Evolutionary conservation across 2,329 filamentous ascomycete species (phyloP), one percentile per base, ranked within the genome.

Genomic region (Alternaria arbusti): DNA sequence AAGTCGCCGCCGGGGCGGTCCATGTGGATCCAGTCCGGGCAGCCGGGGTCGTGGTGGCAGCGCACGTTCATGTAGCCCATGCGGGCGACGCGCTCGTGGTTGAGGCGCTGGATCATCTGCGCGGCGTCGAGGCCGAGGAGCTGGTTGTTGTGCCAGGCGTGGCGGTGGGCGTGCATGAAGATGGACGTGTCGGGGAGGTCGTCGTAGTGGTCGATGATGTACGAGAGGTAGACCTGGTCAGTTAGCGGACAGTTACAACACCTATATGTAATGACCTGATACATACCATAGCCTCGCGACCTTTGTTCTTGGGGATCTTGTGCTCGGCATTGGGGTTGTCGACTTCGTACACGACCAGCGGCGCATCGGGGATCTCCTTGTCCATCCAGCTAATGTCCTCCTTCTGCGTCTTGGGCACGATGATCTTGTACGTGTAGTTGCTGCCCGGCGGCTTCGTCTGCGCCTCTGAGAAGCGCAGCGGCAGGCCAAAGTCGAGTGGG

Each of bases 181-280:
- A 89, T 83, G 46, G 84, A 80, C 20, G 88, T 83, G 68, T 90
- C 87, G 2, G 86, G 83, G 3, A 90, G 82, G 12, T 84, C 77
- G 46, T 88, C 80, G 75, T 90, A 90, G 72, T 88, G 82, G 66
- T 90, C 86, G 72, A 90, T 87, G 64, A 90, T 85, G 75, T 87
- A 89, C 46, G 86, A 86, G 51, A 90, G 80, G 74, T 90, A 90
- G 49, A 79, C 76, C 77, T 79, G 59, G 44, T 36, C 7, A 7
- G 32, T 69, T 55, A 70, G 63, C 61, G 9, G 63, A 55, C 49
- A 40, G 12, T n/a, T 12, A 9, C 17, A n/a, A 6, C 4, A 13
- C 17, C 47, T 13, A 23, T 20, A 9, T n/a, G 23, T 3, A 22
- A 23, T 15, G 30, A 36, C 13, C 30, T 36, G 30, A 13, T 23